Conservation (phyloP, 2,329 filamentous ascomycete genomes). For the Alternaria novae-zelandiae region DNA sequence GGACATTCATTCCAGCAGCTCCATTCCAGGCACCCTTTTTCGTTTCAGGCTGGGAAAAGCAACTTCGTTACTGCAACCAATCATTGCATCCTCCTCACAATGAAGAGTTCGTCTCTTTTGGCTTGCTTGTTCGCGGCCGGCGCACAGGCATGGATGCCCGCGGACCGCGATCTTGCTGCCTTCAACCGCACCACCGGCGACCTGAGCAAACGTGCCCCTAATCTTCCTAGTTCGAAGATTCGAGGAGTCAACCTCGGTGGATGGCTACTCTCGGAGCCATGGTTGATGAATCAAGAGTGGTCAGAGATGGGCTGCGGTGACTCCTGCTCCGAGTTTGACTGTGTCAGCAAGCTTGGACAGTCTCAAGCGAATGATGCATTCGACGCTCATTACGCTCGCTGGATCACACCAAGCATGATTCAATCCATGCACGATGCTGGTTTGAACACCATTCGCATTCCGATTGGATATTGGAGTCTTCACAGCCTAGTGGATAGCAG, state of each 20-base stretch:
- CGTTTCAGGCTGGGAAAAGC: neutral
- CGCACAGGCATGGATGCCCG: conserved; percentile 11
- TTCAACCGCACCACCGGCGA: conserved; percentile 10
- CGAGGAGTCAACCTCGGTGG: conserved; percentile 63
- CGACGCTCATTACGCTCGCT: conserved; percentile 58
- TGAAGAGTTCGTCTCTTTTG: conserved; percentile 1
- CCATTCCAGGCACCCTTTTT: neutral
- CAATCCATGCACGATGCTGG: conserved; percentile 57
- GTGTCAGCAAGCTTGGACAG: conserved; percentile 58
- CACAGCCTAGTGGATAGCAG: conserved; percentile 57
- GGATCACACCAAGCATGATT: conserved; percentile 59
- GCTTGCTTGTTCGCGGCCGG: conserved; percentile 9
- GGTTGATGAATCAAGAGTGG: conserved; percentile 60
- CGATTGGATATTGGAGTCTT: conserved; percentile 63
- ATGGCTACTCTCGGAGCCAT: conserved; percentile 62
- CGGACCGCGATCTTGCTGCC: conserved; percentile 7
- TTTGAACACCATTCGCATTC: conserved; percentile 62
- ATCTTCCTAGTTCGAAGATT: conserved; percentile 49
- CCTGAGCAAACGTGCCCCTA: neutral
- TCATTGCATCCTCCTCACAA: neutral
- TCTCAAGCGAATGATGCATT: conserved; percentile 55
- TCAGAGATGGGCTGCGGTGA: conserved; percentile 55
- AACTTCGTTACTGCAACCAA: neutral
- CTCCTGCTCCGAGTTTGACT: conserved; percentile 61
- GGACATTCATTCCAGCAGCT: neutral